Base-by-base conservation (phyloP, 495 filamentous ascomycete genomes). In the Chaetomium cochliodes region DNA sequence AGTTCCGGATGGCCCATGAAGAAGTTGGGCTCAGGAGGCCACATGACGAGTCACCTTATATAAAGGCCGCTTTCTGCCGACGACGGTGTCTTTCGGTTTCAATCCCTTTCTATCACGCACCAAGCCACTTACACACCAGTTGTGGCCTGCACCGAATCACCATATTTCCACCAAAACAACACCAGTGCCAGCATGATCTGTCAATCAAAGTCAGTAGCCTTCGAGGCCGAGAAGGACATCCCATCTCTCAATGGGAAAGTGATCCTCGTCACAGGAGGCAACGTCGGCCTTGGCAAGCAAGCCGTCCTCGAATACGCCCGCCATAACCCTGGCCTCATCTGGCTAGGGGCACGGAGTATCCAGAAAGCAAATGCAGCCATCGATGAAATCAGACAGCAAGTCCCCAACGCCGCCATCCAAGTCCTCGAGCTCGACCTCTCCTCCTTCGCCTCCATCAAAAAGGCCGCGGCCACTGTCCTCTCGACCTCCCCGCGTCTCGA, bases 221-320 rank as follows among this genome's bases (percentile, higher is more conserved):
- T 68, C 54, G 50, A 60, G 18, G 83, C 87, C 0, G 78, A 84
- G 18, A 79, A 71, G 50, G 86, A 88, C 62, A 87, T 90, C 41
- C 74, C 80, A 8, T 75, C 81, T 59, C 79, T 89, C 9, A 66
- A 78, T 0, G 84, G 80, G 39, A 88, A 84, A 67, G 81, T 87
- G 16, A 80, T 89, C 42, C 72, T 89, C 18, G 76, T 90, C 20
- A 90, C 87, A 20, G 87, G 60, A 2, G 87, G 87, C 41, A 91
- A 86, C 69, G 76, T 80, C 53, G 90, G 90, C 3, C 78, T 92
- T 5, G 89, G 89, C 65, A 83, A 83, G 72, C 84, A 87, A 67
- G 84, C 87, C 20, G 76, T 90, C 54, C 74, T 83, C 61, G 82
- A 86, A 30, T 81, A 90, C 12, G 84, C 85, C 25, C 79, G 80